phyloP scores from a whole-genome alignment of 331 rosid species.

The Quercus lobata region DNA sequence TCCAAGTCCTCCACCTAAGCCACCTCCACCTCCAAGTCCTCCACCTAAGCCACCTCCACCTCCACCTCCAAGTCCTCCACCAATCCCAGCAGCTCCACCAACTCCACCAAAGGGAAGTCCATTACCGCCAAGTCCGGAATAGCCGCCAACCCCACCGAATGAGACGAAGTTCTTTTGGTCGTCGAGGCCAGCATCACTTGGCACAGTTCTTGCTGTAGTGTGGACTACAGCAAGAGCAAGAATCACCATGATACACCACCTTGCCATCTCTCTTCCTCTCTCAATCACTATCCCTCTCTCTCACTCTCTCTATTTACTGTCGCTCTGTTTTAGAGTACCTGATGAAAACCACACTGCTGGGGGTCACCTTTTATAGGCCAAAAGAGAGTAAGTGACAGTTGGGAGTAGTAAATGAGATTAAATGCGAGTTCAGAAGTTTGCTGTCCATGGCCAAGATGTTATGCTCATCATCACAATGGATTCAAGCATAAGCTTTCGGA shows the following conservation, averaged over 20 bases:
- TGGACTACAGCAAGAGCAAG: conserved; percentile 3
- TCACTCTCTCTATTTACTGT: neutral
- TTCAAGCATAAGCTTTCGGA: neutral
- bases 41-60: neutral
- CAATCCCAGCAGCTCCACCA: conserved; percentile 21
- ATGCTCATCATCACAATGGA: neutral
- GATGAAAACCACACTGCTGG: neutral
- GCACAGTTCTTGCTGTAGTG: conserved; percentile 32
- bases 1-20: conserved; percentile 2
- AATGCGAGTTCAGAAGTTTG: conserved; percentile 15
- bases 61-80: conserved; percentile 5
- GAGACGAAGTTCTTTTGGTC: conserved; percentile 48
- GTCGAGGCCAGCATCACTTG: conserved; percentile 5
- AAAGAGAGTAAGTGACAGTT: conserved; percentile 24
- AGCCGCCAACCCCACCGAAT: conserved; percentile 39
- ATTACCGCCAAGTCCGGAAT: conserved; percentile 34
- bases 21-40: conserved; percentile 2
- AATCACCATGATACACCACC: conserved; percentile 18
- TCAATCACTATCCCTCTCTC: neutral
- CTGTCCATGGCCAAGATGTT: neutral
- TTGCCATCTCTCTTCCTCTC: conserved; percentile 22
- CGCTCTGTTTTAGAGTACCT: neutral
- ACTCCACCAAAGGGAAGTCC: conserved; percentile 46
- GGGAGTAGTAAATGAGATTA: conserved; percentile 29
- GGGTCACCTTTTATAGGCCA: conserved; percentile 15